These are phyloP conservation scores for Colletotrichum sp. DNA, from an alignment of 2,329 filamentous ascomycete genomes.

Conservation along the genomic window DNA sequence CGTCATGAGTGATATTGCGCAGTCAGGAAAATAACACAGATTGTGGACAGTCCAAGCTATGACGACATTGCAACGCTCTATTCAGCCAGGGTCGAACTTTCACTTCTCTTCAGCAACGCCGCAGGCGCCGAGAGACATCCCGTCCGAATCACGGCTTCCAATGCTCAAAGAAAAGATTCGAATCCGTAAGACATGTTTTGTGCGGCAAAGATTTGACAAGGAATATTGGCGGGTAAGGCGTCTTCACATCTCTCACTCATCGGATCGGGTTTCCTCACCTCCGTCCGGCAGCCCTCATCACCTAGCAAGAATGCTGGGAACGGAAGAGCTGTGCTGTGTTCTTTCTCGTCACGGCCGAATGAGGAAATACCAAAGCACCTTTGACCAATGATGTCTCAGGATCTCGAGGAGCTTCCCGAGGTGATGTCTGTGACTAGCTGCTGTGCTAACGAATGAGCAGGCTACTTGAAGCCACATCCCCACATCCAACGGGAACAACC, in stretches of 20 bases:
- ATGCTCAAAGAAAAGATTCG: background rate
- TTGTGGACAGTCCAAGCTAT: background rate
- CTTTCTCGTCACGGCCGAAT: background rate
- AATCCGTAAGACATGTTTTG: background rate
- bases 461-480: background rate
- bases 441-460: background rate
- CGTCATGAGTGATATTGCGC: background rate
- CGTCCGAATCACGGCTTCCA: background rate
- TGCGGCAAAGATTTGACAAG: background rate
- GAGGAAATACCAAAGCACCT: background rate
- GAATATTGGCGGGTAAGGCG: conserved; percentile 1
- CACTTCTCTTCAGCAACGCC: background rate
- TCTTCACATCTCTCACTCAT: background rate
- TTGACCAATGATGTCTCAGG: background rate
- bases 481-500: conserved; percentile 9
- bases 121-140: background rate
- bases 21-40: background rate
- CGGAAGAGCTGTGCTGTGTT: background rate
- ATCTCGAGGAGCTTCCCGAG: background rate
- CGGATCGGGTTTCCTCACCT: background rate
- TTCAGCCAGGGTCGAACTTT: background rate
- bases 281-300: background rate
- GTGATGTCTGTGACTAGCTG: background rate
- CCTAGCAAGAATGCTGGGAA: background rate
- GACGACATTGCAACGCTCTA: background rate